Percentiles rank a stretch among this genome's conserved stretches.
These are phyloP conservation scores for Pseudopediastrum boryanum DNA, from an alignment of 139 green algal species.

Conservation along the genomic window DNA sequence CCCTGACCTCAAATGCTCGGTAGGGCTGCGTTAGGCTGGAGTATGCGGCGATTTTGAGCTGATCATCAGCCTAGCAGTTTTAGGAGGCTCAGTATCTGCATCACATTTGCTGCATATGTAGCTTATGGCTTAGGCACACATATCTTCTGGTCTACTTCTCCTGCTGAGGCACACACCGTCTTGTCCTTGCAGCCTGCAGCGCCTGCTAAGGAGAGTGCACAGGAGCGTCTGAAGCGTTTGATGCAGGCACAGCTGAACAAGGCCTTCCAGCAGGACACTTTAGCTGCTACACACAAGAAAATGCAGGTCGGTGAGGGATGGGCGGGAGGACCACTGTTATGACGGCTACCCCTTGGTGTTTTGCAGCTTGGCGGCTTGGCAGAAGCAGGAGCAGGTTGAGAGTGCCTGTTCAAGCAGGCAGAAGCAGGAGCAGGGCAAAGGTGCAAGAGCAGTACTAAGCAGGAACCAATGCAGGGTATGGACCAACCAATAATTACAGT, in stretches of 20 bases:
- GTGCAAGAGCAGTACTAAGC: background rate
- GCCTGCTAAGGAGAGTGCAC: constrained; percentile 67
- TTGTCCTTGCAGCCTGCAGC: no score
- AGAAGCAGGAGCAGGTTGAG: background rate
- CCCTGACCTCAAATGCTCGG: no score
- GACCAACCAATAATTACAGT: background rate
- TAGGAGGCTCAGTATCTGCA: no score
- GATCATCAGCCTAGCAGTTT: no score
- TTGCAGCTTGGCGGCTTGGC: background rate
- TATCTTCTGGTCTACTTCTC: no score
- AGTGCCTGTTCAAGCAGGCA: background rate
- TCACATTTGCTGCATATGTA: no score
- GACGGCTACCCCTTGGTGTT: background rate
- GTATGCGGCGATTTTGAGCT: no score
- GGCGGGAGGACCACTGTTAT: background rate
- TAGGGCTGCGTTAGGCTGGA: no score
- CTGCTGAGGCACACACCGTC: no score
- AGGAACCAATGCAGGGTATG: background rate
- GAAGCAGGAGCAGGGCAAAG: background rate
- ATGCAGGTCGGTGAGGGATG: constrained; percentile 54
- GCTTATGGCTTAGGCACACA: no score
- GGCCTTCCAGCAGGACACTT: constrained; percentile 65
- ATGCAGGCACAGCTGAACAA: constrained; percentile 84
- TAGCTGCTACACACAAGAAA: constrained; percentile 58
- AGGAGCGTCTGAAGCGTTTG: constrained; percentile 81